Conservation (phyloP, 352 stramenopile species). For the Phytophthora sojae region DNA sequence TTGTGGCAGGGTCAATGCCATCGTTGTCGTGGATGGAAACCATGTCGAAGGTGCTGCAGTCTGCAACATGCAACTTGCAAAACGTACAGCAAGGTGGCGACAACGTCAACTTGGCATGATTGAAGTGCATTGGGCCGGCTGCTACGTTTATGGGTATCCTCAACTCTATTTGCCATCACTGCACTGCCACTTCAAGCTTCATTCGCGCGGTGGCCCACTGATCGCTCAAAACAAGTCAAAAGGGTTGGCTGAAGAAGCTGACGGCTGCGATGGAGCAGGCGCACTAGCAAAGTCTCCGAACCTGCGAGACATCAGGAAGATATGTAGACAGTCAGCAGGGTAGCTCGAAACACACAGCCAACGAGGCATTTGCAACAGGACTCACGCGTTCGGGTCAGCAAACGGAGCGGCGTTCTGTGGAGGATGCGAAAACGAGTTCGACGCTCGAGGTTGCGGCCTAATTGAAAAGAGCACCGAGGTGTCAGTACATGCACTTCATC, state of each 20-base stretch:
- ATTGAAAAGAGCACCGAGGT: slow-evolving; percentile 7
- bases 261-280: slow-evolving; percentile 38
- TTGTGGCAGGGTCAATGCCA: too few species aligned
- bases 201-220: slow-evolving; percentile 6
- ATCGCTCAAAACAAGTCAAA: slow-evolving; percentile 86
- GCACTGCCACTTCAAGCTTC: slow-evolving; percentile 23
- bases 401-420: slow-evolving; percentile 41
- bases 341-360: not conserved
- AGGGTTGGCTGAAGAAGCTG: slow-evolving; percentile 65
- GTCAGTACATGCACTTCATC: slow-evolving; percentile 7
- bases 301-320: slow-evolving; percentile 25
- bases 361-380: slow-evolving; percentile 1
- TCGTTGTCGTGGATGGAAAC: too few species aligned
- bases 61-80: not conserved
- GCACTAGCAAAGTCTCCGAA: slow-evolving; percentile 65
- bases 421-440: slow-evolving; percentile 50
- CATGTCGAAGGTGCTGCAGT: not conserved
- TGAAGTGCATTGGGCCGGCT: not conserved
- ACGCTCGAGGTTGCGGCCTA: slow-evolving; percentile 28
- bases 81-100: too few species aligned
- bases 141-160: slow-evolving; percentile 28
- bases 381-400: slow-evolving; percentile 58
- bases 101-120: too few species aligned
- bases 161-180: slow-evolving; percentile 41
- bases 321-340: slow-evolving; percentile 17